Base-by-base conservation (phyloP, 2,329 filamentous ascomycete species). In the Botrytis galanthina region DNA sequence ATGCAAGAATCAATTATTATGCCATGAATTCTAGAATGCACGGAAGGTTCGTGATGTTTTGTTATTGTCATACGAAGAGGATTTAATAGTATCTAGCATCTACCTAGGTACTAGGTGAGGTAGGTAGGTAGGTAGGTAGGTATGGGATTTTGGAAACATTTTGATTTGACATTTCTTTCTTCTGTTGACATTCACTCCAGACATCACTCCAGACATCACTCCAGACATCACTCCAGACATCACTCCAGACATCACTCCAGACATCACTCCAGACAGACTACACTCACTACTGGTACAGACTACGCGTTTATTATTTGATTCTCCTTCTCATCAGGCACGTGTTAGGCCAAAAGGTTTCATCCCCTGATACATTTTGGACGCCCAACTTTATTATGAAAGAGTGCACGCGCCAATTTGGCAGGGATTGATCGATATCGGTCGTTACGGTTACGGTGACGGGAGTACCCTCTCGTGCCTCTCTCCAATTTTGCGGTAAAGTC, bases 341-440 rank as follows among this genome's bases (percentile, higher is more conserved):
- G 12, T 42, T 42, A 10, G 26, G 48, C 26, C 48, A 51, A n/a
- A 51, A 51, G 16, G 48, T n/a, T 14, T 51, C 48, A 51, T 51
- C 48, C 48, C 48, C 48, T 51, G 48, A 51, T 51, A n/a, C 48
- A 51, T n/a, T 54, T n/a, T 14, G 48, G 26, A 48, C 26, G 12
- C 48, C 48, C 48, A 54, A 54, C 48, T n/a, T 6, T 16, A 62
- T 62, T 39, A 39, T 61, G 59, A 39, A 42, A 16, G 48, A n/a
- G 29, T 72, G 70, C 70, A 68, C 70, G 51, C 48, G 26, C 61
- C 62, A 60, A 29, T 44, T 32, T 8, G 16, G 26, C 62, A 61
- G 51, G 51, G 71, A 14, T 72, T 37, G 26, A n/a, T 60, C 32
- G 9, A 60, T 68, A 51, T 69, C 66, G 26, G 71, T 72, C 63